A percentile compares a stretch with the other conserved stretches of the same genome.
Evolutionary conservation across 2,329 filamentous ascomycete genomes (phyloP).

Genomic region (Claviceps africana): DNA sequence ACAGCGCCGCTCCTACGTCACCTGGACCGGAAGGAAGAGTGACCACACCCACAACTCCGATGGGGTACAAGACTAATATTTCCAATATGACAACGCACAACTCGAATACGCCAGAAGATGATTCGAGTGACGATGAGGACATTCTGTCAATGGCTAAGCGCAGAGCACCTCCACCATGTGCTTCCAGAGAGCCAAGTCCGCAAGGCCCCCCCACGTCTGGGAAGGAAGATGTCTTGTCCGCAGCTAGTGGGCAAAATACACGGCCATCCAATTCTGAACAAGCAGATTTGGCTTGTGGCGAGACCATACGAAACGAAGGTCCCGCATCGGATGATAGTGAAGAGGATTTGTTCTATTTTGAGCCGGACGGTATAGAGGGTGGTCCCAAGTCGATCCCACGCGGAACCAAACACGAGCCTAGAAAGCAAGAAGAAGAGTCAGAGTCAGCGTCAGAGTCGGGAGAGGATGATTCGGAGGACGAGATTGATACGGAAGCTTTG

Average conservation of each 20-base stretch:
- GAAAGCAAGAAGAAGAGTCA: background rate
- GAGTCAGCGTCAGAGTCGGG: conserved; percentile 10
- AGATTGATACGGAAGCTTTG: background rate
- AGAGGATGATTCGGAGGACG: conserved; percentile 13
- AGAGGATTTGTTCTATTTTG: conserved; percentile 33
- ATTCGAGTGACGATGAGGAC: conserved; percentile 27
- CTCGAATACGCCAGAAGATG: conserved; percentile 12
- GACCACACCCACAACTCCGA: background rate
- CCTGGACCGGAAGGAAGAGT: background rate
- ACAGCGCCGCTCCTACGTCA: background rate
- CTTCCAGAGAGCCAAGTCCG: background rate
- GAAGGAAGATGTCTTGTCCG: conserved; percentile 3
- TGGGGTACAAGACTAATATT: background rate
- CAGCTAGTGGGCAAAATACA: background rate
- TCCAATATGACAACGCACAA: background rate
- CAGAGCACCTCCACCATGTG: background rate
- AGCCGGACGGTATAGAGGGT: conserved; percentile 20
- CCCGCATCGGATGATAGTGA: conserved; percentile 12
- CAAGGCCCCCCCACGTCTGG: conserved; percentile 14
- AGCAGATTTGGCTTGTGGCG: background rate
- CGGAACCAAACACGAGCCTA: background rate
- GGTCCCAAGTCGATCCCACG: conserved; percentile 16
- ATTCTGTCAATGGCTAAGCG: conserved; percentile 26
- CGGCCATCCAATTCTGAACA: background rate
- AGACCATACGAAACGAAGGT: background rate